phyloP scores from a whole-genome alignment of 257 asterid genomes.

The Cinchona pubescens region DNA sequence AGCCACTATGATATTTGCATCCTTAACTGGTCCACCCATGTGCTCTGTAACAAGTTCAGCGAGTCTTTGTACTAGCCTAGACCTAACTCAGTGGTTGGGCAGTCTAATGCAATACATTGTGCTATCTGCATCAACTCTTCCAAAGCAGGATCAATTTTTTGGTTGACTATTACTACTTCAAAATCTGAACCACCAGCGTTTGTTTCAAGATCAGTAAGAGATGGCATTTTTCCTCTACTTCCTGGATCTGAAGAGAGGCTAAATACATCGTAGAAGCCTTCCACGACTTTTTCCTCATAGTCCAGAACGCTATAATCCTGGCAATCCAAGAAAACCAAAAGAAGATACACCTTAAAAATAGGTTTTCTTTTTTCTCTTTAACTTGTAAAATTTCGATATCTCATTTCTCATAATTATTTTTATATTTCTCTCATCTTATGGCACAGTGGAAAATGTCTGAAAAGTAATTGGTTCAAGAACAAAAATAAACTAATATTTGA shows the following conservation, averaged over 20 bases:
- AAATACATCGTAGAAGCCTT: conserved; percentile 92
- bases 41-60: conserved; percentile 94
- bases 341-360: background rate
- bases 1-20: conserved; percentile 68
- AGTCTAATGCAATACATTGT: conserved; percentile 68
- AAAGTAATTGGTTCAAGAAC: background rate
- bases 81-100: conserved; percentile 57
- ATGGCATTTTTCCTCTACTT: conserved; percentile 82
- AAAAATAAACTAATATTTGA: background rate
- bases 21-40: conserved; percentile 91
- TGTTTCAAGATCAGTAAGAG: conserved; percentile 81
- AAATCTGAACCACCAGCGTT: conserved; percentile 59
- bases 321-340: conserved; percentile 11
- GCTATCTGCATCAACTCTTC: conserved; percentile 91
- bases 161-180: conserved; percentile 82
- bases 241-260: conserved; percentile 61
- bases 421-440: background rate
- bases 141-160: conserved; percentile 75
- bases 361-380: background rate
- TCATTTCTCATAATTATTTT: background rate
- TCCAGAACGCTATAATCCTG: conserved; percentile 89
- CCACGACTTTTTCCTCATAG: conserved; percentile 84
- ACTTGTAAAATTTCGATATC: background rate
- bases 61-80: conserved; percentile 71
- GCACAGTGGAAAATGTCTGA: background rate